A percentile compares a stretch with the other conserved stretches of the same genome.
Evolutionary conservation across 805 yeast genomes (phyloP).

Genomic region (Priceomyces castillae): DNA sequence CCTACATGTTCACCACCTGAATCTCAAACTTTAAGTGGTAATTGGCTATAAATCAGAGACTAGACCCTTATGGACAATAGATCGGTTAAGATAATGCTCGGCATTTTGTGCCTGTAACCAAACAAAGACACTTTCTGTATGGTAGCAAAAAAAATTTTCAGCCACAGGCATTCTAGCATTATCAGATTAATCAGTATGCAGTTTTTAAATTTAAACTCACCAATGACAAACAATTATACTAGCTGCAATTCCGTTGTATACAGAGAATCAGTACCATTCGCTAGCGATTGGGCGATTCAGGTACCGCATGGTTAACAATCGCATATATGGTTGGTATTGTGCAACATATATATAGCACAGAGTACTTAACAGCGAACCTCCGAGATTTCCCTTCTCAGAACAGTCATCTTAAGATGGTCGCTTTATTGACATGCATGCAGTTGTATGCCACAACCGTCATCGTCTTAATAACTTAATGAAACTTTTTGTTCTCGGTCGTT

Average conservation of each 20-base stretch:
- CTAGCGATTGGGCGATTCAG: neutral
- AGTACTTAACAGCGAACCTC: too few relatives aligned
- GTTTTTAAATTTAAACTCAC: neutral
- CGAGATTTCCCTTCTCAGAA: too few relatives aligned
- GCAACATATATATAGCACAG: neutral
- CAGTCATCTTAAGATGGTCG: too few relatives aligned
- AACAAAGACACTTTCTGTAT: neutral
- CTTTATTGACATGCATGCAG: neutral
- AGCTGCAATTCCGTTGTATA: too few relatives aligned
- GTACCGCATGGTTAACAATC: neutral
- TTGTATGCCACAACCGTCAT: neutral
- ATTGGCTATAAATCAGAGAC: neutral
- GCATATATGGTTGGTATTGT: neutral
- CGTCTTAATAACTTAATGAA: neutral
- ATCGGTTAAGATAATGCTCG: neutral
- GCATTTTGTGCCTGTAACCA: neutral
- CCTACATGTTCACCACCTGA: neutral
- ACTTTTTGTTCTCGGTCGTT: too few relatives aligned
- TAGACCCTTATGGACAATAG: neutral
- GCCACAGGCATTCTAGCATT: conserved; percentile 1
- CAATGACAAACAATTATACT: neutral
- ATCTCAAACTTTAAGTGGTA: neutral
- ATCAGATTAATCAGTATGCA: conserved; percentile 7
- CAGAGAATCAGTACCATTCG: too few relatives aligned
- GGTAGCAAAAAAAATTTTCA: neutral